phyloP scores from a whole-genome alignment of 2,329 filamentous ascomycete species.

The Fusarium sp. region DNA sequence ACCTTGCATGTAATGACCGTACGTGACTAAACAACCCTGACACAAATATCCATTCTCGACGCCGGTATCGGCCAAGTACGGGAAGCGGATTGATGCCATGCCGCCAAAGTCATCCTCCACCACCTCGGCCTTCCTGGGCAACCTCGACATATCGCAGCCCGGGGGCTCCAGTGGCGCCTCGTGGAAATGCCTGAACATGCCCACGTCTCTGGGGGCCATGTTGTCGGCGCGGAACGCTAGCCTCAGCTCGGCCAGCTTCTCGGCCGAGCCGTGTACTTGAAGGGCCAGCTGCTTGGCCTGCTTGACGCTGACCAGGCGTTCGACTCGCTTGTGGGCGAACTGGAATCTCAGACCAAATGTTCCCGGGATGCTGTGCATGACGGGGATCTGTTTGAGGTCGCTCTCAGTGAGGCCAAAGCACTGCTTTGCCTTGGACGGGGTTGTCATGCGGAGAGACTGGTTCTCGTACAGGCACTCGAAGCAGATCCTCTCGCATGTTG shows the following conservation, averaged over 20 bases:
- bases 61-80: conserved; percentile 37
- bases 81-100: conserved; percentile 48
- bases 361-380: conserved; percentile 45
- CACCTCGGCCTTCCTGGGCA: conserved; percentile 33
- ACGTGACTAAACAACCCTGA: conserved; percentile 43
- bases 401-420: conserved; percentile 45
- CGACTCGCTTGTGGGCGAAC: conserved; percentile 29
- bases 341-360: conserved; percentile 41
- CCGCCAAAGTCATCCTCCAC: conserved; percentile 44
- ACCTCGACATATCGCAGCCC: conserved; percentile 43
- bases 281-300: conserved; percentile 49
- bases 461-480: conserved; percentile 50
- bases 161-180: conserved; percentile 41
- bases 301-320: conserved; percentile 49
- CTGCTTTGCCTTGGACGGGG: conserved; percentile 36
- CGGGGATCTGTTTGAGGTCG: conserved; percentile 40
- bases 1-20: conserved; percentile 39
- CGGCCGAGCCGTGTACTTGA: conserved; percentile 44
- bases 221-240: conserved; percentile 25
- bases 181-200: conserved; percentile 40
- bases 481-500: conserved; percentile 53
- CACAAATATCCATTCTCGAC: conserved; percentile 44
- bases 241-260: conserved; percentile 27
- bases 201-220: conserved; percentile 35
- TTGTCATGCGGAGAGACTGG: conserved; percentile 46